Conservation (phyloP, 2,329 filamentous ascomycete genomes). For the Ophiosphaerella korrae region DNA sequence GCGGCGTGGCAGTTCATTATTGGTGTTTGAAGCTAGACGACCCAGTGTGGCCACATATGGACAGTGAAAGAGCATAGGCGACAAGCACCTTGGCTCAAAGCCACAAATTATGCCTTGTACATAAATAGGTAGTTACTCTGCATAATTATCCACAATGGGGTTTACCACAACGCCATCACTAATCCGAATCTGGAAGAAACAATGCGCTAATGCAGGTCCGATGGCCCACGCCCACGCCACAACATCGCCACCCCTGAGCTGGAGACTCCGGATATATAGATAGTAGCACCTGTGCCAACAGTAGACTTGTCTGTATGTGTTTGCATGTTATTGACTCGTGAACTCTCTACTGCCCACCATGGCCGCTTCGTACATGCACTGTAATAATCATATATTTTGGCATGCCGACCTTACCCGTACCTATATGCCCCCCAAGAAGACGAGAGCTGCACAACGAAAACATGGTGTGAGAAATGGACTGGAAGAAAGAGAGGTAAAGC, state of each 20-base stretch:
- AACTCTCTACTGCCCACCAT: constrained; percentile 1
- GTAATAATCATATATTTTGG: constrained; percentile 12
- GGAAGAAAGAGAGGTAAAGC: constrained; percentile 6
- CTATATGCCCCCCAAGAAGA: constrained; percentile 7
- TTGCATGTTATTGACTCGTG: background rate
- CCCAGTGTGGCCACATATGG: too few species aligned
- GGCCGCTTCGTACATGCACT: constrained; percentile 8
- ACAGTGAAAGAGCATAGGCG: too few species aligned
- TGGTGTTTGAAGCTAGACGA: too few species aligned
- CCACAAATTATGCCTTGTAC: background rate
- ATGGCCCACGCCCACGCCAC: constrained; percentile 1
- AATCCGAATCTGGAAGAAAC: background rate
- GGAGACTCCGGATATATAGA: background rate
- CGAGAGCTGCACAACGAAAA: background rate
- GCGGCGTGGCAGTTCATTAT: too few species aligned
- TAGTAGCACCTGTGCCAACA: background rate
- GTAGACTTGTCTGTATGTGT: background rate
- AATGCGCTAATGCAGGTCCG: constrained; percentile 10
- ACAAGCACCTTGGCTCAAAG: too few species aligned
- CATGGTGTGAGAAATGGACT: constrained; percentile 6
- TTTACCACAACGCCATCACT: constrained; percentile 3
- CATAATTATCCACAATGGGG: background rate
- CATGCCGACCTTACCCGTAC: constrained; percentile 8
- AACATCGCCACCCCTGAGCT: constrained; percentile 14
- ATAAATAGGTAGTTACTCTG: background rate